Conservation (phyloP, 1,284 basidiomycete genomes). For the Melampsora occidentalis region DNA sequence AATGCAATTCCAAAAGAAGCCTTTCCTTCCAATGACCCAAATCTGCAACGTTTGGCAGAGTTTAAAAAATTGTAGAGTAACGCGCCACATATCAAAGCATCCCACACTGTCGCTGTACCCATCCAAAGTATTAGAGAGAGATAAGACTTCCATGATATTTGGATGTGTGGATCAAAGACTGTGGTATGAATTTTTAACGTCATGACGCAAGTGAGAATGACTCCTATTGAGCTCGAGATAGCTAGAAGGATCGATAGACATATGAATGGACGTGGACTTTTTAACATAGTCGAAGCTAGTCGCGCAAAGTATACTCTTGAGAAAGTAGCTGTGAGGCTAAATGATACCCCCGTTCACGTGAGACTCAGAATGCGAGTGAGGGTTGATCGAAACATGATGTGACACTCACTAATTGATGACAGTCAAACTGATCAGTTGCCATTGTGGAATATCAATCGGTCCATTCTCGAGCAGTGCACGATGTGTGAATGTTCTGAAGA, state of each 20-base stretch:
- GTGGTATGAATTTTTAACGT: background rate
- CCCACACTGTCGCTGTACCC: slow-evolving; percentile 14
- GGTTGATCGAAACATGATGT: background rate
- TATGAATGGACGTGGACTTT: slow-evolving; percentile 22
- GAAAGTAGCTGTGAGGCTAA: slow-evolving; percentile 22
- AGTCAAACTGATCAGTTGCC: slow-evolving; percentile 21
- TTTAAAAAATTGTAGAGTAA: slow-evolving; percentile 25
- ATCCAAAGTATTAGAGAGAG: slow-evolving; percentile 20
- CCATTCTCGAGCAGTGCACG: slow-evolving; percentile 18
- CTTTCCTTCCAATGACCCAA: slow-evolving; percentile 29
- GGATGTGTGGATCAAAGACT: slow-evolving; percentile 7
- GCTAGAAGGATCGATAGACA: slow-evolving; percentile 24
- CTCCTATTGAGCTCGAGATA: slow-evolving; percentile 4
- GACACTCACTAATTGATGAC: slow-evolving; percentile 24
- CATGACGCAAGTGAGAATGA: slow-evolving; percentile 20
- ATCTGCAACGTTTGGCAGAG: slow-evolving; percentile 22
- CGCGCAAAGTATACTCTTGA: slow-evolving; percentile 36
- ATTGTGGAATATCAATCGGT: slow-evolving; percentile 15
- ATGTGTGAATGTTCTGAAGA: slow-evolving; percentile 35
- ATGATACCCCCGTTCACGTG: background rate
- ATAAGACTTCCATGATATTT: slow-evolving; percentile 2
- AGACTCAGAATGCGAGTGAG: background rate
- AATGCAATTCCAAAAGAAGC: slow-evolving; percentile 19
- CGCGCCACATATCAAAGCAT: slow-evolving; percentile 18
- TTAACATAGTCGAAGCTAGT: slow-evolving; percentile 40